A percentile compares a stretch with the other conserved stretches of the same genome.
Conservation (phyloP, 2,329 filamentous ascomycete species). For the Phyllosticta citrichinensis region DNA sequence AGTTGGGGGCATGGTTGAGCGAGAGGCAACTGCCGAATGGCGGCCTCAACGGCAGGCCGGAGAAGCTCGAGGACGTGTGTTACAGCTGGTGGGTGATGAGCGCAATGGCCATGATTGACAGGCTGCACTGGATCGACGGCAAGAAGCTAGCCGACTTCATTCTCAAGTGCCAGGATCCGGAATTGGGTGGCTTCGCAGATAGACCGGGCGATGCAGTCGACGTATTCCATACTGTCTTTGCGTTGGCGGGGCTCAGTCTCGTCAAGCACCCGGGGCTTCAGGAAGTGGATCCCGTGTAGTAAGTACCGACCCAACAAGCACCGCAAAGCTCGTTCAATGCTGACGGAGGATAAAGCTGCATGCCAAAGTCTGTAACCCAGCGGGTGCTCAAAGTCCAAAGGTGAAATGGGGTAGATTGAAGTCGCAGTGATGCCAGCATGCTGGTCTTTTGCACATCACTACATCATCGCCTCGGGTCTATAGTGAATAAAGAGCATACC, state of each 20-base stretch:
- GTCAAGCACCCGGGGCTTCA: slow-evolving; percentile 66
- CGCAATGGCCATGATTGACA: slow-evolving; percentile 79
- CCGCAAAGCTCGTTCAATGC: not conserved
- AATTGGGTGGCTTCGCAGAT: slow-evolving; percentile 79
- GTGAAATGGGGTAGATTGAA: slow-evolving; percentile 11
- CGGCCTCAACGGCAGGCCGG: slow-evolving; percentile 85
- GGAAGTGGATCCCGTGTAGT: slow-evolving; percentile 83
- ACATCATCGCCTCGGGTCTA: not conserved
- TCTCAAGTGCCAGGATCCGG: slow-evolving; percentile 74
- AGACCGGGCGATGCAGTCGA: slow-evolving; percentile 91
- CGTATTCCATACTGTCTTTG: slow-evolving; percentile 92
- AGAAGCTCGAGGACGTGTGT: slow-evolving; percentile 94
- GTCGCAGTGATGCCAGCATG: not conserved
- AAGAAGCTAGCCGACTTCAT: slow-evolving; percentile 74
- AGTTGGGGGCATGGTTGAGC: slow-evolving; percentile 80
- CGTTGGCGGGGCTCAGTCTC: slow-evolving; percentile 77
- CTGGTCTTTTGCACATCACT: not conserved
- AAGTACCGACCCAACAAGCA: slow-evolving; percentile 23
- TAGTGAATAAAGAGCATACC: slow-evolving; percentile 17
- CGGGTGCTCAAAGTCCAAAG: slow-evolving; percentile 21
- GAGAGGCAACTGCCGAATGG: slow-evolving; percentile 82
- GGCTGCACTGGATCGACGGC: slow-evolving; percentile 87
- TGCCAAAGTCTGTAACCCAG: slow-evolving; percentile 29
- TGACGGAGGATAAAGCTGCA: slow-evolving; percentile 24
- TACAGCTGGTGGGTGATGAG: slow-evolving; percentile 99